These are phyloP conservation scores for Pezicula rhizophila DNA, from an alignment of 2,329 filamentous ascomycete species.

Conservation along the genomic window DNA sequence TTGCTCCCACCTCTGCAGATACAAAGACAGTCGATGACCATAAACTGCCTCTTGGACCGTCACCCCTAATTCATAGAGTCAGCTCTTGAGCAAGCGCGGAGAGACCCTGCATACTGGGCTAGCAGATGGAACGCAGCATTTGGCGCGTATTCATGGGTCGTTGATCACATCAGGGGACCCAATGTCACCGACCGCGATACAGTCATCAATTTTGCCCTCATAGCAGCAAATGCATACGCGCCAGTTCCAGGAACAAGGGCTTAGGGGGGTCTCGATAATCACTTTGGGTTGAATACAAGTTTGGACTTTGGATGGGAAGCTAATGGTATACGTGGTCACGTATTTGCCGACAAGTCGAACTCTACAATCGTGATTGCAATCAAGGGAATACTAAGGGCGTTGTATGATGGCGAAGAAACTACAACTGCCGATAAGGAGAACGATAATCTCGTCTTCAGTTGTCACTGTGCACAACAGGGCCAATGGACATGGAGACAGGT, in stretches of 20 bases:
- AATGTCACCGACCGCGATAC: slow-evolving; percentile 78
- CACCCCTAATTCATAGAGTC: too few relatives aligned
- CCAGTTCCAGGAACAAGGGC: slow-evolving; percentile 46
- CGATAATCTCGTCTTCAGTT: slow-evolving; percentile 94
- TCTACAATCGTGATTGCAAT: slow-evolving; percentile 81
- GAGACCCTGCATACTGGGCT: too few relatives aligned
- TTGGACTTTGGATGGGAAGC: slow-evolving; percentile 85
- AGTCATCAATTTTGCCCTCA: slow-evolving; percentile 73
- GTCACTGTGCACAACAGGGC: slow-evolving; percentile 88
- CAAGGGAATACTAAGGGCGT: slow-evolving; percentile 80
- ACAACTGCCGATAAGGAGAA: slow-evolving; percentile 95
- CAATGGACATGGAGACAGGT: slow-evolving; percentile 84
- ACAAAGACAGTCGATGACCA: too few relatives aligned
- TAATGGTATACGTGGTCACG: slow-evolving; percentile 82
- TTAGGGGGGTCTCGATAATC: slow-evolving; percentile 69
- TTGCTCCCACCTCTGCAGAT: too few relatives aligned
- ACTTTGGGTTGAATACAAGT: slow-evolving; percentile 67
- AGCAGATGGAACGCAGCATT: too few relatives aligned
- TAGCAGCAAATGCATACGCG: slow-evolving; percentile 84
- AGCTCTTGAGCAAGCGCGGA: too few relatives aligned
- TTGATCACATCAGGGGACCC: too few relatives aligned
- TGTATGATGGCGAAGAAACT: slow-evolving; percentile 92
- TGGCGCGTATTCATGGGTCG: too few relatives aligned
- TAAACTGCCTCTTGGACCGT: too few relatives aligned
- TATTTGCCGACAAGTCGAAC: slow-evolving; percentile 81